phyloP scores from a whole-genome alignment of 202 grass and related monocot species.

The Setaria italica region DNA sequence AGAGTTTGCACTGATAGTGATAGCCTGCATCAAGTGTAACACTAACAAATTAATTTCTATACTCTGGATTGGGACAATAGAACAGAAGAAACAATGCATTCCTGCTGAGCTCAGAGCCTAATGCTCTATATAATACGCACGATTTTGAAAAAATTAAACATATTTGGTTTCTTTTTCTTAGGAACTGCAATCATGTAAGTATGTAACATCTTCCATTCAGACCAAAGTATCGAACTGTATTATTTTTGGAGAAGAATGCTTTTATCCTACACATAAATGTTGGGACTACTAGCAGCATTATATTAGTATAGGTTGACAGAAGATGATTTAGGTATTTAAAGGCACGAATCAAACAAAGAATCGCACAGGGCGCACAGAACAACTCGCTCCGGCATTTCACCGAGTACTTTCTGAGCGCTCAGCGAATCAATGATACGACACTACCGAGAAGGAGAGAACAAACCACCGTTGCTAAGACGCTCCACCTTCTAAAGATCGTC shows the following conservation, averaged over 20 bases:
- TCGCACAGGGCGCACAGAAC: neutral
- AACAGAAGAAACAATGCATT: neutral
- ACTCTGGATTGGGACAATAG: neutral
- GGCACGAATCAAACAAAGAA: neutral
- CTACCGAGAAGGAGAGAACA: neutral
- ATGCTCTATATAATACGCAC: neutral
- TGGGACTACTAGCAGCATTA: neutral
- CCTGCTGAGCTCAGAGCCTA: neutral
- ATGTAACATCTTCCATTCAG: neutral
- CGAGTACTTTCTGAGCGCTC: neutral
- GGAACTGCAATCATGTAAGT: neutral
- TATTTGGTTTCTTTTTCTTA: neutral
- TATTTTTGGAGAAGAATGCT: neutral
- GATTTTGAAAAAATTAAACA: neutral
- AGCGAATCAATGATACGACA: neutral
- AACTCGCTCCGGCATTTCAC: neutral
- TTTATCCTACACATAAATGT: neutral
- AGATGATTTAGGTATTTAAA: neutral
- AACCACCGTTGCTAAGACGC: neutral
- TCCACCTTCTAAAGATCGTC: neutral
- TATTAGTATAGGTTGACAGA: neutral
- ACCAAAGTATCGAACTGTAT: neutral
- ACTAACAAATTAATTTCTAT: neutral
- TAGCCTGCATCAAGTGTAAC: conserved; percentile 42
- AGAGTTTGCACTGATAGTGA: conserved; percentile 57